These are phyloP conservation scores for Gossypium bickii DNA, from an alignment of 345 rosid genomes.

Conservation along the genomic window DNA sequence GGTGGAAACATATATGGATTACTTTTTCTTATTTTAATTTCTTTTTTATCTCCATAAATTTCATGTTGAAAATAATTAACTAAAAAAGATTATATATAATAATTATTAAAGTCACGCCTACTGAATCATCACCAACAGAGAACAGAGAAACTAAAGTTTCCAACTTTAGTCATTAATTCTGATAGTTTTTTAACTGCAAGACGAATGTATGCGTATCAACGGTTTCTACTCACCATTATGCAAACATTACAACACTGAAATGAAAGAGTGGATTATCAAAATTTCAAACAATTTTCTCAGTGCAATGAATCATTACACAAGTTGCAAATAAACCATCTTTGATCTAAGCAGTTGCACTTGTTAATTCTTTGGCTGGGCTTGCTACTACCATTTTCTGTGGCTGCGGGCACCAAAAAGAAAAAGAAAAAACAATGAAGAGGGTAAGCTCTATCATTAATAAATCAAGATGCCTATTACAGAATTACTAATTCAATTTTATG, in stretches of 20 bases:
- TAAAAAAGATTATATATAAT: no score
- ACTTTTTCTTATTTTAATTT: no score
- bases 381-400: conserved; percentile 38
- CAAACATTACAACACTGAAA: neutral
- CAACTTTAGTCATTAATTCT: no score
- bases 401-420: conserved; percentile 23
- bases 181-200: no score
- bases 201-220: no score
- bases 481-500: neutral
- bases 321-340: neutral
- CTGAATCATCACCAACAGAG: no score
- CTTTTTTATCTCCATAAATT: no score
- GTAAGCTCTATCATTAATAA: neutral
- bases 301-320: neutral
- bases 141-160: no score
- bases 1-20: no score
- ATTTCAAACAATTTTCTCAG: neutral
- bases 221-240: neutral
- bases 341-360: conserved; percentile 30
- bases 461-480: neutral
- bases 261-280: neutral
- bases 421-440: neutral
- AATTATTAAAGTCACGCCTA: no score
- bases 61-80: no score
- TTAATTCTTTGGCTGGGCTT: conserved; percentile 29